Conservation (phyloP, 768 basidiomycete species). For the Cyathus striatus region DNA sequence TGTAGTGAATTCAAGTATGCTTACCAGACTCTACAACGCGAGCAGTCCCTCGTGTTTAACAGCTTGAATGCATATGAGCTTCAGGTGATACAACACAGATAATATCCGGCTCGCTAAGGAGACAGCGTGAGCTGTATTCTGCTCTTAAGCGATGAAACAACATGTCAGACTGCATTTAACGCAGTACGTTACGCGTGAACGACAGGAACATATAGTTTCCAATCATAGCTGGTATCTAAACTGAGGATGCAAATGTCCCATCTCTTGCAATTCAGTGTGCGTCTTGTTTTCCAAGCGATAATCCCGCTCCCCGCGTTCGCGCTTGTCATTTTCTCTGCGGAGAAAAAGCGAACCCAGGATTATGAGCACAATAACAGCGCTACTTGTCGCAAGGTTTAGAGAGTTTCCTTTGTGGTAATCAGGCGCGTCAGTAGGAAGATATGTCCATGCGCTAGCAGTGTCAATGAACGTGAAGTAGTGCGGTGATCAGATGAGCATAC, state of each 20-base stretch:
- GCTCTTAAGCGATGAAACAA: no score
- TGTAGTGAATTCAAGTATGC: no score
- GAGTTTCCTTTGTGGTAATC: constrained; percentile 43
- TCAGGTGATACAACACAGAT: no score
- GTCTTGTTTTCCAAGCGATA: constrained; percentile 33
- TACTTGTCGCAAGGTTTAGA: constrained; percentile 35
- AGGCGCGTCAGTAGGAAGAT: constrained; percentile 38
- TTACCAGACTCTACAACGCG: no score
- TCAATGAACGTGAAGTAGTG: not conserved
- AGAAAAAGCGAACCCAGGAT: constrained; percentile 28
- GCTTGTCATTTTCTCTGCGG: constrained; percentile 35
- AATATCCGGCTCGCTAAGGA: no score
- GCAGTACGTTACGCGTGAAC: not conserved
- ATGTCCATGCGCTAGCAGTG: constrained; percentile 37
- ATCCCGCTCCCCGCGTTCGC: constrained; percentile 36
- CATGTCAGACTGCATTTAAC: no score
- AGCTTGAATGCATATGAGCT: no score
- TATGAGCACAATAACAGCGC: constrained; percentile 23
- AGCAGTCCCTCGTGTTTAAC: no score
- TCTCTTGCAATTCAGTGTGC: constrained; percentile 26
- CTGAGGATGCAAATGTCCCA: constrained; percentile 40
- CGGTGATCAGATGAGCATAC: constrained; percentile 18
- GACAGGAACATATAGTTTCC: not conserved
- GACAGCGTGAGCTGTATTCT: no score
- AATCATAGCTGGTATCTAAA: constrained; percentile 36